These are phyloP conservation scores for Teratosphaeria gauchensis DNA, from an alignment of 2,329 filamentous ascomycete species.

Conservation along the genomic window DNA sequence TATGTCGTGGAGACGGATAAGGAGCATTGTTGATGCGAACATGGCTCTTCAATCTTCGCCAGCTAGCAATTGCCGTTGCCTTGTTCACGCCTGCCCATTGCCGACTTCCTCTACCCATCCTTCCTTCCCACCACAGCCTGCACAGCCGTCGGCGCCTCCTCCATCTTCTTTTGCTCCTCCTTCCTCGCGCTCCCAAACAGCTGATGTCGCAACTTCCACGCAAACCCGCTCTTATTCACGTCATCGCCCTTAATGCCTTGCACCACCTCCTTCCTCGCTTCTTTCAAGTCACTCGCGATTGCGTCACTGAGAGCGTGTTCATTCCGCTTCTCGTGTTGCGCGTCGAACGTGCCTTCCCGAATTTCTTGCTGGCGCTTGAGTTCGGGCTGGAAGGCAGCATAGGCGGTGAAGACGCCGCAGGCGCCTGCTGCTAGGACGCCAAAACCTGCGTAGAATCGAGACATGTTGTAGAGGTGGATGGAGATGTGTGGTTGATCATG, in stretches of 20 bases:
- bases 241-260: slow-evolving; percentile 4
- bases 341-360: slow-evolving; percentile 15
- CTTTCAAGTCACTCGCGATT: slow-evolving; percentile 17
- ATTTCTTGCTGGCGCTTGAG: slow-evolving; percentile 18
- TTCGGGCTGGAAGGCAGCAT: slow-evolving; percentile 21
- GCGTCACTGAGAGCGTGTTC: slow-evolving; percentile 14
- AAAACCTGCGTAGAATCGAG: not conserved
- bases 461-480: not conserved
- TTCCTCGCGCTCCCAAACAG: not conserved
- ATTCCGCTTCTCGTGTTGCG: slow-evolving; percentile 10
- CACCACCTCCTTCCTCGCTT: slow-evolving; percentile 8
- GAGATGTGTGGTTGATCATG: not conserved
- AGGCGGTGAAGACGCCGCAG: slow-evolving; percentile 10
- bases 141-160: not conserved
- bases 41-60: too few relatives aligned
- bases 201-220: slow-evolving; percentile 2
- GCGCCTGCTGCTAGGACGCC: not conserved
- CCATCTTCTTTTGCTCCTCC: not conserved
- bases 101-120: not conserved
- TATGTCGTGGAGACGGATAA: not conserved
- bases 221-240: not conserved
- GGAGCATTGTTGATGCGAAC: not conserved
- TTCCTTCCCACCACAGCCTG: not conserved
- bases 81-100: not conserved
- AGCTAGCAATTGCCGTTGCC: not conserved